phyloP scores from a whole-genome alignment of 148 eudicot species.

The Polygonum maritimum region DNA sequence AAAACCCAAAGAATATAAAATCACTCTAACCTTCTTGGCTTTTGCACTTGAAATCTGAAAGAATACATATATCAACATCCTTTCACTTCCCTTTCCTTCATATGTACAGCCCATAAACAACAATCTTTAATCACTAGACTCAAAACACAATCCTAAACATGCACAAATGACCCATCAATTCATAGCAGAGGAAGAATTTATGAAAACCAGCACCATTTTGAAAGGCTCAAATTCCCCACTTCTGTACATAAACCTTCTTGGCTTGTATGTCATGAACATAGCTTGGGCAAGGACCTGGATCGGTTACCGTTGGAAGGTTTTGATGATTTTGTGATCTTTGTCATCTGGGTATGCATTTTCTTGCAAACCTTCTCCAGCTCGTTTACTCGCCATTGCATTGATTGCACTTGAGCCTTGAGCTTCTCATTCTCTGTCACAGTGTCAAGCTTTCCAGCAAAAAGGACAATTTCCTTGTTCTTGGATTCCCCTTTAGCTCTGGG shows the following conservation, averaged over 20 bases:
- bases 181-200: background rate
- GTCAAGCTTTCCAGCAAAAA: slow-evolving; percentile 38
- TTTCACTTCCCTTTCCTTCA: background rate
- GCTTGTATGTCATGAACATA: slow-evolving; percentile 40
- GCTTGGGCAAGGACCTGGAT: slow-evolving; percentile 48
- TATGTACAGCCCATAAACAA: background rate
- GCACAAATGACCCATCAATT: slow-evolving; percentile 2
- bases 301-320: slow-evolving; percentile 25
- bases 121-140: background rate
- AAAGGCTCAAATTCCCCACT: background rate
- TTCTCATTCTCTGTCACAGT: slow-evolving; percentile 42
- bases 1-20: slow-evolving; percentile 1
- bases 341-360: slow-evolving; percentile 69
- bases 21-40: background rate
- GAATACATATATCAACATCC: background rate
- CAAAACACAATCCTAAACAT: background rate
- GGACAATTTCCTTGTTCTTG: slow-evolving; percentile 23
- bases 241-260: background rate
- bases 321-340: slow-evolving; percentile 55
- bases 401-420: slow-evolving; percentile 47
- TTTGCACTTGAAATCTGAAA: background rate
- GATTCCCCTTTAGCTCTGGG: background rate
- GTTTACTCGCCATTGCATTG: slow-evolving; percentile 65
- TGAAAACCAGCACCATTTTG: background rate
- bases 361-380: slow-evolving; percentile 66